Conservation (phyloP, 2,329 filamentous ascomycete species). For the Plectosphaerella cucumerina region DNA sequence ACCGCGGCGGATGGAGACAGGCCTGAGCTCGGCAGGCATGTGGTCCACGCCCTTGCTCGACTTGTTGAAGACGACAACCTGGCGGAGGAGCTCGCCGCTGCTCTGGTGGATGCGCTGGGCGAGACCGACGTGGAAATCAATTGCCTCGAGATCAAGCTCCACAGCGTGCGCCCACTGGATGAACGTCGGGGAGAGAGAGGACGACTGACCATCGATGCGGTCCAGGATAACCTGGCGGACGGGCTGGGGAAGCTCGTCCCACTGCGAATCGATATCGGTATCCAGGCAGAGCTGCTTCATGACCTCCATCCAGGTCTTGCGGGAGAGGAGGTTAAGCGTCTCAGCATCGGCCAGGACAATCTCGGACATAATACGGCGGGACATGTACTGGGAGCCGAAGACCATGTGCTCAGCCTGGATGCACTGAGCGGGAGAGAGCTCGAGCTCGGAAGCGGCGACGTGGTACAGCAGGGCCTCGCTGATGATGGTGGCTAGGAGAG, state of each 20-base stretch:
- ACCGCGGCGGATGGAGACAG: constrained; percentile 8
- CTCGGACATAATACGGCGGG: constrained; percentile 26
- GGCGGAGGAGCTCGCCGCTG: not conserved
- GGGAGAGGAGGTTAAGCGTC: constrained; percentile 18
- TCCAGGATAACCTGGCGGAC: constrained; percentile 24
- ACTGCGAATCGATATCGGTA: constrained; percentile 24
- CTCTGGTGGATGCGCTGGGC: constrained; percentile 7
- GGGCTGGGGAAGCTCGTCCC: constrained; percentile 22
- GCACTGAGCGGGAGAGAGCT: constrained; percentile 20
- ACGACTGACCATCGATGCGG: constrained; percentile 21
- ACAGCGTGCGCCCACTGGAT: constrained; percentile 16
- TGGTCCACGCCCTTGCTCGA: constrained; percentile 7
- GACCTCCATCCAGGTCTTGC: constrained; percentile 23
- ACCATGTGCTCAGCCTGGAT: constrained; percentile 27
- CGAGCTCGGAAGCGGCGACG: constrained; percentile 21
- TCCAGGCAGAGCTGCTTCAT: constrained; percentile 28
- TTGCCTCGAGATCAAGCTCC: constrained; percentile 18
- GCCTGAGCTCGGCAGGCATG: constrained; percentile 9
- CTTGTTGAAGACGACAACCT: constrained; percentile 11
- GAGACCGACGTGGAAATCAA: constrained; percentile 23
- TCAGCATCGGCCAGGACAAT: constrained; percentile 21
- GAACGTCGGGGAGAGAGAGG: constrained; percentile 17
- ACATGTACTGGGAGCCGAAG: constrained; percentile 18
- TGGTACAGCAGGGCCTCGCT: constrained; percentile 30
- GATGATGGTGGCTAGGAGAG: constrained; percentile 15